Evolutionary conservation across 805 yeast genomes (phyloP).

Genomic region (Hermanozyma aechmeae): DNA sequence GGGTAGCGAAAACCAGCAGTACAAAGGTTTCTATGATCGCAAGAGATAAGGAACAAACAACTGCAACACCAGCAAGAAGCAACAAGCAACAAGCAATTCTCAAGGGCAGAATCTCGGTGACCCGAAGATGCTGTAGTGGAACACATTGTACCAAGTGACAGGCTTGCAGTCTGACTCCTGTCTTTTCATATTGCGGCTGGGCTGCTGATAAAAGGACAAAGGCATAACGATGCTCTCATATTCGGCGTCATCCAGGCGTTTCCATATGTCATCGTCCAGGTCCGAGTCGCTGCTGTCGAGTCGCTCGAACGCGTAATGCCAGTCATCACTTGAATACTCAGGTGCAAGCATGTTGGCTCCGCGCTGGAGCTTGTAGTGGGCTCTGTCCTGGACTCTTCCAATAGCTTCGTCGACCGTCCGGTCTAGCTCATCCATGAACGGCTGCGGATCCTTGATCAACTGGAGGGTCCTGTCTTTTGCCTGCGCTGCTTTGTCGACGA

Average conservation of each 20-base stretch:
- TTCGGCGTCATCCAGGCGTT: background rate
- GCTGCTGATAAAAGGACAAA: background rate
- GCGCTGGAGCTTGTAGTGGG: too few relatives aligned
- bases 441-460: too few relatives aligned
- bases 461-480: too few relatives aligned
- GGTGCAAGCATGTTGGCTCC: too few relatives aligned
- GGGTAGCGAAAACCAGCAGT: conserved; percentile 4
- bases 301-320: conserved; percentile 6
- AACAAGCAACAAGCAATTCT: conserved; percentile 1
- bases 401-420: too few relatives aligned
- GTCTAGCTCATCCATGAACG: too few relatives aligned
- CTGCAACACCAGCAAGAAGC: conserved; percentile 1
- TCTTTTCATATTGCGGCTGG: conserved; percentile 1
- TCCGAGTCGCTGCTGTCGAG: conserved; percentile 2
- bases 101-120: conserved; percentile 27
- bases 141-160: conserved; percentile 43
- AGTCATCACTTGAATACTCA: background rate
- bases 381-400: too few relatives aligned
- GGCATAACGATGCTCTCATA: background rate
- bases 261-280: background rate
- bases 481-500: too few relatives aligned
- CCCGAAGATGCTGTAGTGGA: conserved; percentile 43
- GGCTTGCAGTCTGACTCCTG: conserved; percentile 30
- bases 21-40: conserved; percentile 5
- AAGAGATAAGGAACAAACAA: background rate